A percentile compares a stretch with the other conserved stretches of the same genome.
Evolutionary conservation across 2,329 filamentous ascomycete genomes (phyloP).

Genomic region (Colletotrichum cordylinicola): DNA sequence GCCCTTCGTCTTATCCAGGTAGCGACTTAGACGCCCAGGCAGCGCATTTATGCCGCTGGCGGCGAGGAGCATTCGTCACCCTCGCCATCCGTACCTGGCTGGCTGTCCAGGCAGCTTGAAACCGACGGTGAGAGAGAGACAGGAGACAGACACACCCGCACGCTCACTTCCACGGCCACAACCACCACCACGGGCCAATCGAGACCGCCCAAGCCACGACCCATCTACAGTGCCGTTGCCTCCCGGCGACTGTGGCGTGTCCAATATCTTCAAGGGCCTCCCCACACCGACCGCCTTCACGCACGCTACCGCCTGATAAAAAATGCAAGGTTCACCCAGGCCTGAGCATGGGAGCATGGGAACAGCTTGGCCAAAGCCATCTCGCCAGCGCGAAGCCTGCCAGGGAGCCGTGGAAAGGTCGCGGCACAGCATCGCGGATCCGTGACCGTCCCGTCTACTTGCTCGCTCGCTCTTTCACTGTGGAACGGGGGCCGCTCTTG

Average conservation of each 20-base stretch:
- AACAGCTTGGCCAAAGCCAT: conserved; percentile 12
- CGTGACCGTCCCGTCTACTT: neutral
- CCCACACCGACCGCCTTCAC: conserved; percentile 17
- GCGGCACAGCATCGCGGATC: conserved; percentile 16
- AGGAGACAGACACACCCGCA: neutral
- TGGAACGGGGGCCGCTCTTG: conserved; percentile 11
- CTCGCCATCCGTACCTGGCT: neutral
- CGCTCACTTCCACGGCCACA: neutral
- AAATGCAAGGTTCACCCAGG: conserved; percentile 17
- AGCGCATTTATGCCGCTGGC: neutral
- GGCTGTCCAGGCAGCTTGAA: conserved; percentile 14
- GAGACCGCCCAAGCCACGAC: neutral
- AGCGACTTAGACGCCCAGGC: neutral
- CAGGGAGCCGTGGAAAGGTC: neutral
- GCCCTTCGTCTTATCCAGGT: neutral
- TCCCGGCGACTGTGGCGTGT: neutral
- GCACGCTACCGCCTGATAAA: conserved; percentile 17
- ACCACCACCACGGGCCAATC: neutral
- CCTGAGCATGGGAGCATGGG: conserved; percentile 16
- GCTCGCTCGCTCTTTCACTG: neutral
- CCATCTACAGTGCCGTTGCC: neutral
- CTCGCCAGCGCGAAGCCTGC: neutral
- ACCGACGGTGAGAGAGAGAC: conserved; percentile 5
- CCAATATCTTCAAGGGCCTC: conserved; percentile 17
- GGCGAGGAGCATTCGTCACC: conserved; percentile 7